Evolutionary conservation across 2,329 filamentous ascomycete species (phyloP).

Genomic region (Saccharata proteae): DNA sequence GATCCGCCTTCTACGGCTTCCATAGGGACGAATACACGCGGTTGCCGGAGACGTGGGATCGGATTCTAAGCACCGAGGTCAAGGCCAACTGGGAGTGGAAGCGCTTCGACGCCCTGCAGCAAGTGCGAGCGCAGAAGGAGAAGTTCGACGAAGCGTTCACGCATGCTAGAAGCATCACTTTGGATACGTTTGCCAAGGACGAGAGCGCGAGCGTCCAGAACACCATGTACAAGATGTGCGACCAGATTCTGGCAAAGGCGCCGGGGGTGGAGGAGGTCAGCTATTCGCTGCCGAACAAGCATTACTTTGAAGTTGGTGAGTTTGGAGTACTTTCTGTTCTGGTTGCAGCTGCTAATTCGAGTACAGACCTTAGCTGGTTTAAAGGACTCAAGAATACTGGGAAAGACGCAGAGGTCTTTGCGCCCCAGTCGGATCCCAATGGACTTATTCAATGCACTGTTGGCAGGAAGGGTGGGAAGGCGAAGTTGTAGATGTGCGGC

Average conservation of each 20-base stretch:
- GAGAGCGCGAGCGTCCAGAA: slow-evolving; percentile 86
- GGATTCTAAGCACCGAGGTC: slow-evolving; percentile 88
- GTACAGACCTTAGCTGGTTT: slow-evolving; percentile 83
- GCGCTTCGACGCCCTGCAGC: slow-evolving; percentile 51
- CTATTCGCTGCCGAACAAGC: slow-evolving; percentile 91
- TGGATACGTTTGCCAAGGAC: slow-evolving; percentile 83
- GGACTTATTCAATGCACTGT: slow-evolving; percentile 94
- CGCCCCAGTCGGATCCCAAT: slow-evolving; percentile 84
- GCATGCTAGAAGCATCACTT: slow-evolving; percentile 69
- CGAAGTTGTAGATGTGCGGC: slow-evolving; percentile 28
- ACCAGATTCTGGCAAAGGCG: slow-evolving; percentile 66
- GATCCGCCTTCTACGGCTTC: slow-evolving; percentile 91
- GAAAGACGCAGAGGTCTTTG: slow-evolving; percentile 89
- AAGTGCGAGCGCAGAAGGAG: slow-evolving; percentile 50
- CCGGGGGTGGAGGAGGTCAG: slow-evolving; percentile 61
- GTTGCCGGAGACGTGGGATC: slow-evolving; percentile 81
- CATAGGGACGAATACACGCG: slow-evolving; percentile 88
- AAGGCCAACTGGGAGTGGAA: slow-evolving; percentile 82
- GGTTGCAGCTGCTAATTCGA: slow-evolving; percentile 13
- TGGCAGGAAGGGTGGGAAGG: slow-evolving; percentile 40
- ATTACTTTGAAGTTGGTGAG: slow-evolving; percentile 93
- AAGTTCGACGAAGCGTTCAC: slow-evolving; percentile 73
- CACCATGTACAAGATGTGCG: slow-evolving; percentile 98
- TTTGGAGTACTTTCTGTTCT: slow-evolving; percentile 11
- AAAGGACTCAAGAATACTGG: slow-evolving; percentile 91